Evolutionary conservation across 2,329 filamentous ascomycete species (phyloP).

Genomic region (Alternaria infectoria): DNA sequence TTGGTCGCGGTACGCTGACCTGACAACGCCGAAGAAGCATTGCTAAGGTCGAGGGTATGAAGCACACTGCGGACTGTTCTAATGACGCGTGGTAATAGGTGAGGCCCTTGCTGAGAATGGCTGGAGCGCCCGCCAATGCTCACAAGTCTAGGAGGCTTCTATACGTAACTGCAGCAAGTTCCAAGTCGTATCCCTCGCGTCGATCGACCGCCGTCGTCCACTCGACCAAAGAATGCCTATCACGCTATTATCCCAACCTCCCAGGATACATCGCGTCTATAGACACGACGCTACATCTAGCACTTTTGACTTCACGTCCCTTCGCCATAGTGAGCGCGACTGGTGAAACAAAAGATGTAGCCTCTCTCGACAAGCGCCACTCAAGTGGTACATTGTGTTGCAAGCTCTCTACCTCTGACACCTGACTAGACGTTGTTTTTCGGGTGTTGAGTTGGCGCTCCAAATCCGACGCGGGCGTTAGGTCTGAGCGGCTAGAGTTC

Average conservation of each 20-base stretch:
- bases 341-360: neutral
- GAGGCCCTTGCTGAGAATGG: neutral
- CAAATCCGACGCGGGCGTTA: neutral
- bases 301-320: neutral
- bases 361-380: constrained; percentile 7
- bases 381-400: constrained; percentile 11
- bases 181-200: neutral
- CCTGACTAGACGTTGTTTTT: neutral
- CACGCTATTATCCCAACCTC: neutral
- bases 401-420: constrained; percentile 7
- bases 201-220: neutral
- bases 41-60: neutral
- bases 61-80: too few species aligned
- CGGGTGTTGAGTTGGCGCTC: neutral
- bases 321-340: neutral
- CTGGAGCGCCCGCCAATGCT: neutral
- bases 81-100: neutral
- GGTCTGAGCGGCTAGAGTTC: neutral
- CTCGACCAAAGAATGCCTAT: neutral
- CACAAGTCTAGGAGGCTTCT: neutral
- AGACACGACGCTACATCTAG: neutral
- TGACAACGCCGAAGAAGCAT: neutral
- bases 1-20: neutral
- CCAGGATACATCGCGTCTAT: neutral
- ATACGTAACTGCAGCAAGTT: too few species aligned